Conservation (phyloP, 1,284 basidiomycete species). For the Naganishia cerealis region DNA sequence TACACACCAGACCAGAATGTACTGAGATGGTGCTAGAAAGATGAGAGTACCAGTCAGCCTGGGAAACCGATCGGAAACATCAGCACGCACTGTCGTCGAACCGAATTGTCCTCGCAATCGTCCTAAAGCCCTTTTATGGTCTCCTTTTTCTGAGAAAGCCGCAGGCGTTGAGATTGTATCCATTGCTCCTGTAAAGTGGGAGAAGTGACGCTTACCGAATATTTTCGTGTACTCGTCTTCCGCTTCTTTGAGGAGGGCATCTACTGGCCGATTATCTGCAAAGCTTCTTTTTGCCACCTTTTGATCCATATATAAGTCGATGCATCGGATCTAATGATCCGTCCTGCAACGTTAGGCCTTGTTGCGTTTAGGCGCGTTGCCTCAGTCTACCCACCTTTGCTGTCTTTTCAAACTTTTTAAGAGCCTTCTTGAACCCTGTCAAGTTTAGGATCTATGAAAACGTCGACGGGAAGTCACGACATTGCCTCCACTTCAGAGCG, state of each 20-base stretch:
- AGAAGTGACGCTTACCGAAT: slow-evolving; percentile 63
- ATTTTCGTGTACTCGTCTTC: slow-evolving; percentile 70
- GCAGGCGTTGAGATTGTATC: slow-evolving; percentile 30
- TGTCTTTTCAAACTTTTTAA: slow-evolving; percentile 91
- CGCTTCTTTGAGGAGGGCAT: slow-evolving; percentile 69
- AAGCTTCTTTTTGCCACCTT: slow-evolving; percentile 60
- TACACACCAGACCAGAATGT: slow-evolving; percentile 73
- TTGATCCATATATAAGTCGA: slow-evolving; percentile 73
- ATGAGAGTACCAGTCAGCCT: background rate
- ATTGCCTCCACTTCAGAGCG: background rate
- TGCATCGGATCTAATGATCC: slow-evolving; percentile 41
- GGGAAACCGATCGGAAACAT: background rate
- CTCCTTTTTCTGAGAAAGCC: slow-evolving; percentile 66
- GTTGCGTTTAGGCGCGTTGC: background rate
- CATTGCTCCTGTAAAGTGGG: background rate
- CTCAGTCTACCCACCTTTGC: slow-evolving; percentile 60
- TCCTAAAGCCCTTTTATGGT: slow-evolving; percentile 74
- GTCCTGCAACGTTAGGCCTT: background rate
- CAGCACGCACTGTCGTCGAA: slow-evolving; percentile 57
- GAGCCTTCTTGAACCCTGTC: slow-evolving; percentile 82
- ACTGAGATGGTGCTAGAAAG: slow-evolving; percentile 65
- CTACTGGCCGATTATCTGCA: slow-evolving; percentile 61
- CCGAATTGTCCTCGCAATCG: slow-evolving; percentile 64
- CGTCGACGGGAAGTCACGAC: background rate
- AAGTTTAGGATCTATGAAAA: slow-evolving; percentile 71